A percentile compares a stretch with the other conserved stretches of the same genome.
Conservation (phyloP, 352 stramenopile genomes). For the Phytophthora cactorum region DNA sequence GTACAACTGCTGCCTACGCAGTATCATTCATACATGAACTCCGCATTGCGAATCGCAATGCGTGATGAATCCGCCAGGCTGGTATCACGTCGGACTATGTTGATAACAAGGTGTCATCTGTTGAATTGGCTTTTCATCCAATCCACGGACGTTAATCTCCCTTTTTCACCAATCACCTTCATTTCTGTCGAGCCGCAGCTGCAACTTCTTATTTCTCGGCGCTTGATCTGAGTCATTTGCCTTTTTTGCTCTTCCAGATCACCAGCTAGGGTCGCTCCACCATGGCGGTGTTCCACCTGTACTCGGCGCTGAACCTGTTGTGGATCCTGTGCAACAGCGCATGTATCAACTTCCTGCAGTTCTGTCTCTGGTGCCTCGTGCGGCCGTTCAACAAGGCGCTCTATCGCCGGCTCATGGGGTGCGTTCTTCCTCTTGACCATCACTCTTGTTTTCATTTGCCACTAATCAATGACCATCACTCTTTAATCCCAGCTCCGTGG, state of each 20-base stretch:
- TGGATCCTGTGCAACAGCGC: conserved; percentile 87
- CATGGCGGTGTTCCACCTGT: conserved; percentile 67
- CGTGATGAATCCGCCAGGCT: not conserved
- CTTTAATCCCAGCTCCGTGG: conserved; percentile 44
- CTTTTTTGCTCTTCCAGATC: not conserved
- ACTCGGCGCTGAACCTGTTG: conserved; percentile 80
- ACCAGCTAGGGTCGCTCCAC: not conserved
- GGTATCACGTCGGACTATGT: conserved; percentile 10
- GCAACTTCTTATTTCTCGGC: conserved; percentile 1
- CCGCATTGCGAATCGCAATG: not conserved
- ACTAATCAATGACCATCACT: conserved; percentile 11
- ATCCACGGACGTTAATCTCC: not conserved
- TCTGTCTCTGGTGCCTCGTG: conserved; percentile 85
- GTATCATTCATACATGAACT: too few species aligned
- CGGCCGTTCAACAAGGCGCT: conserved; percentile 82
- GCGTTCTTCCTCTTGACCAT: conserved; percentile 9
- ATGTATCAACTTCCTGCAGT: conserved; percentile 82
- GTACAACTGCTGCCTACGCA: not conserved
- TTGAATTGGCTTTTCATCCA: conserved; percentile 8
- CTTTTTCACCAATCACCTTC: conserved; percentile 21
- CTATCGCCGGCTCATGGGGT: conserved; percentile 85
- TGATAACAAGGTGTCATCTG: conserved; percentile 3
- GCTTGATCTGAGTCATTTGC: not conserved
- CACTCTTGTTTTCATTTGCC: conserved; percentile 10
- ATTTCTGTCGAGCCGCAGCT: conserved; percentile 13